Evolutionary conservation across 768 basidiomycete species (phyloP).

Genomic region (Leucogyrophana mollusca): DNA sequence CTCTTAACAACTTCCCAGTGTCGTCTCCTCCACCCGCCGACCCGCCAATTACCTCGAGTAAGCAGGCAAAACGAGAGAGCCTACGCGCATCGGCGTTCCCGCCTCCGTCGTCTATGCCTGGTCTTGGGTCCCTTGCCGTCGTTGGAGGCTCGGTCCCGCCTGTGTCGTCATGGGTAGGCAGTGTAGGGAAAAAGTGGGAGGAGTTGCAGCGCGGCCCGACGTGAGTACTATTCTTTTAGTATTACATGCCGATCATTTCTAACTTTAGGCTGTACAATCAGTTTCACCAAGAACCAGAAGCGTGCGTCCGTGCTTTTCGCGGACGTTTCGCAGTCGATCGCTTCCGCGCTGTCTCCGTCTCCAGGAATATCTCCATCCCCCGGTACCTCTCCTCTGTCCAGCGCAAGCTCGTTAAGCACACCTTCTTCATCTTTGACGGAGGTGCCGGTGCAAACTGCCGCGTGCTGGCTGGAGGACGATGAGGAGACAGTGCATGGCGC

Average conservation of each 20-base stretch:
- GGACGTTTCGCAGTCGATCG: constrained; percentile 60
- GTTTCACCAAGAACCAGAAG: constrained; percentile 67
- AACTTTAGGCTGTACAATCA: constrained; percentile 18
- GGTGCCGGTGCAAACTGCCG: constrained; percentile 10
- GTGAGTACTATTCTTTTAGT: constrained; percentile 36
- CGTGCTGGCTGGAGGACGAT: constrained; percentile 40
- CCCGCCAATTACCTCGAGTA: neutral
- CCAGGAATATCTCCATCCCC: constrained; percentile 9
- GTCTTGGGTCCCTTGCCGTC: constrained; percentile 35
- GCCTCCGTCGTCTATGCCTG: constrained; percentile 39
- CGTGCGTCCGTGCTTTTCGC: constrained; percentile 65
- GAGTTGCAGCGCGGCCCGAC: constrained; percentile 53
- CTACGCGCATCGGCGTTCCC: constrained; percentile 20
- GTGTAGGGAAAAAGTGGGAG: constrained; percentile 58
- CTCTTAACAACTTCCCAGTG: too few relatives aligned
- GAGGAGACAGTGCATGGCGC: constrained; percentile 22
- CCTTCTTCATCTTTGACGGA: constrained; percentile 12
- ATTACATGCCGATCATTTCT: neutral
- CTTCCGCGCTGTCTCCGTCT: constrained; percentile 41
- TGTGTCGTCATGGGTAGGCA: constrained; percentile 52
- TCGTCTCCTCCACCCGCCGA: too few relatives aligned
- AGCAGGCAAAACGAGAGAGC: too few relatives aligned
- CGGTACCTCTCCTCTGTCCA: constrained; percentile 10
- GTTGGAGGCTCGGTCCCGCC: constrained; percentile 29
- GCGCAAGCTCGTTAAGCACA: constrained; percentile 13